Base-by-base conservation (phyloP, 768 basidiomycete species). In the Leccinellum rugosiceps region DNA sequence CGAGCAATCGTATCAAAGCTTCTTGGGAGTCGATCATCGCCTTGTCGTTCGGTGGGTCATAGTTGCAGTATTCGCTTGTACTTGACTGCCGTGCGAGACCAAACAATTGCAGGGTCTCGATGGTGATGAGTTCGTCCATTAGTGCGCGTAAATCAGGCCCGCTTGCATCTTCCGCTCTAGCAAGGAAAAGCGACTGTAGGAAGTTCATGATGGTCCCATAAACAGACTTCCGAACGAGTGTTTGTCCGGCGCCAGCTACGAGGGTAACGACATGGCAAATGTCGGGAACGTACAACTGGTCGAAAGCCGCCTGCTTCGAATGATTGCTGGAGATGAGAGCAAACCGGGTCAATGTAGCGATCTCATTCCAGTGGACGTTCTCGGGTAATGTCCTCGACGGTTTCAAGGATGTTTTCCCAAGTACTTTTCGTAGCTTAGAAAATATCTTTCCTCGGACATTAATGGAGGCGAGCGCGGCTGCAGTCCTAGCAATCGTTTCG, bases 141-240 rank as follows among this genome's bases (percentile, higher is more conserved):
- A 93, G 71, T 47, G 77, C 72, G 51, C 83, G 79, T 21, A 95
- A 73, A 41, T 85, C 83, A 1, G 86, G 76, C 13, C 79, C 80
- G 26, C 77, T 76, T 5, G 82, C 68, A 41, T 90, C 87, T 30
- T 88, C 84, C 17, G 79, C 74, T 43, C 81, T 78, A 15, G 81
- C 73, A 49, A 83, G 73, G 72, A 85, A 86, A 14, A 95, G 72
- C 0, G 88, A 83, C 61, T 95, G 94, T 17, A 95, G 73, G 34
- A 92, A 79, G 70, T 94, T 94, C 72, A 93, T 80, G 59, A 92
- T 74, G 35, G 90, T 80, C 9, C 90, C 93, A 66, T 91, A 92
- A 41, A 92, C 83, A 4, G 90, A 87, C 60, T 87, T 88, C 23
- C 94, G 85, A 50, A 94, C 83, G 13, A 85, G 73, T 0, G 85